Evolutionary conservation across 2,329 filamentous ascomycete species (phyloP).

Genomic region (Diaporthe sp.): DNA sequence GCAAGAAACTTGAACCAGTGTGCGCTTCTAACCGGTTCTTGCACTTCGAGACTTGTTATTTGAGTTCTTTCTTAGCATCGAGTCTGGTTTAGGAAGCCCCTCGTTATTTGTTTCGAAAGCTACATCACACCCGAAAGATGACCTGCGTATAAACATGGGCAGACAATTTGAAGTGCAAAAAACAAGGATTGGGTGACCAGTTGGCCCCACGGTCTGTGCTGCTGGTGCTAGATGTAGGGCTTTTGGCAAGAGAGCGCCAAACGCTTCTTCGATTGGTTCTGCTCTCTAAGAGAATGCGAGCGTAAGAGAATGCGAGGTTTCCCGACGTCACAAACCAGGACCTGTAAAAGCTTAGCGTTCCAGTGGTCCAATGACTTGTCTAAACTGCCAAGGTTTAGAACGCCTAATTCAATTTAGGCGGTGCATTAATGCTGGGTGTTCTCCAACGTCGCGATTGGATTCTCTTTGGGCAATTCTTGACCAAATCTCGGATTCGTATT

Average conservation of each 20-base stretch:
- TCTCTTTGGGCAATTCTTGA: not conserved
- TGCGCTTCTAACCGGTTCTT: not conserved
- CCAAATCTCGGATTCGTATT: not conserved
- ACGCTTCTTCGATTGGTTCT: not conserved
- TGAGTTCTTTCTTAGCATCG: not conserved
- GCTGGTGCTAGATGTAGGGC: not conserved
- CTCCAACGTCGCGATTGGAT: not conserved
- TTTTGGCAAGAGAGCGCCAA: not conserved
- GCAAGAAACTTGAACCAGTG: not conserved
- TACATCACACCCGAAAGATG: not conserved
- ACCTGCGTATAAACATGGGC: not conserved
- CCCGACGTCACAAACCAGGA: no score
- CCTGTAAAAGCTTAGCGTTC: no score
- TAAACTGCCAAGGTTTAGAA: not conserved
- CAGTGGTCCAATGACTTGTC: not conserved
- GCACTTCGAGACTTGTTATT: not conserved
- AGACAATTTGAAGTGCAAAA: not conserved
- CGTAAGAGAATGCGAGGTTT: not conserved
- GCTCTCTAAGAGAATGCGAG: not conserved
- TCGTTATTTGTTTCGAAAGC: not conserved
- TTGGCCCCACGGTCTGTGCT: not conserved
- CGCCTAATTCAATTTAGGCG: not conserved
- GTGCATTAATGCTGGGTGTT: slow-evolving; percentile 3
- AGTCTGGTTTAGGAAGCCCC: not conserved
- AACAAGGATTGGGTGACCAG: not conserved